Base-by-base conservation (phyloP, 2,329 filamentous ascomycete genomes). In the Exophiala phaeomuriformis region DNA sequence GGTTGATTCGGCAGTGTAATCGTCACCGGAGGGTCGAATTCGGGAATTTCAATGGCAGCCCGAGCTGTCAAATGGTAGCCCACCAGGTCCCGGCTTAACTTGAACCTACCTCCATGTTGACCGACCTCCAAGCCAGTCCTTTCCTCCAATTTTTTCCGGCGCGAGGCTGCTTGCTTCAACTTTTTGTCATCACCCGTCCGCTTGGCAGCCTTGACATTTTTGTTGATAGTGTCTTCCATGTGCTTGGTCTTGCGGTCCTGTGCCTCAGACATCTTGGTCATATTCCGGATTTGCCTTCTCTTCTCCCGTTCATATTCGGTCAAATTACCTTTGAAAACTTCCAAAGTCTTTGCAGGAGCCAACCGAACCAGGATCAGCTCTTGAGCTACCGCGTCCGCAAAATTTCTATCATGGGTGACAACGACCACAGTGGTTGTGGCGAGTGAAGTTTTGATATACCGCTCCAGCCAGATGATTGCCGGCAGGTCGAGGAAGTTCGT, bases 401-500 rank as follows among this genome's bases (percentile, higher is more conserved):
- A 94, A 60, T 86, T 84, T 10, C 88, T 80, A 67, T 95, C 89
- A 69, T 95, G 89, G 0, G 88, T 93, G 1, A 93, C 73, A 10
- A 94, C 74, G 1, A 93, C 75, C 2, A 57, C 59, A 0, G 88
- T 93, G 0, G 76, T 79, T 19, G 81, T 77, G 3, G 75, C 74
- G 2, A 84, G 68, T 1, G 77, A 71, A 36, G 78, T 73, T 49
- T 72, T 72, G 6, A 95, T 78, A 64, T 90, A 84, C 8, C 78
- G 78, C 65, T 94, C 85, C 1, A 95, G 75, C 88, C 89, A 94
- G 52, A 95, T 81, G 53, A 95, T 90, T 1, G 86, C 87, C 0
- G 90, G 77, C 0, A 94, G 74, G 64, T 94, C 88, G 1, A 94
- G 77, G 65, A 88, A 94, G 65, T 94, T 94, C 33, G 88, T 94